Evolutionary conservation across 495 filamentous ascomycete species (phyloP), one percentile per base, ranked within the genome.

Genomic region (Penicillium mononematosum): DNA sequence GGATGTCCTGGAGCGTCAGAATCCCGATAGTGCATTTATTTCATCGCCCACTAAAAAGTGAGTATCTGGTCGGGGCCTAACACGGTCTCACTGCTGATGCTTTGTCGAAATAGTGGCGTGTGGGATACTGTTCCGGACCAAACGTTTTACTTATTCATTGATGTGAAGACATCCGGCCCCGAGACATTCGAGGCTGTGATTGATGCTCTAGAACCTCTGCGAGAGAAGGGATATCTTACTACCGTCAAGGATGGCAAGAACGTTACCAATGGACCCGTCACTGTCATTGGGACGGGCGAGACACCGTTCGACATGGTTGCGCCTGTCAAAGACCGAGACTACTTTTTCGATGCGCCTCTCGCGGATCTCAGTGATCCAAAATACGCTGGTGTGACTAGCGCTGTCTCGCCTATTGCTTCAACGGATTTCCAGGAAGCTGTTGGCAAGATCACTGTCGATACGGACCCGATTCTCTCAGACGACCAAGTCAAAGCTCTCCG

Each of bases 241-340:
- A 81, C 76, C 41, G 72, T 84, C 32, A 75, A 85, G 45, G 73
- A 68, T 56, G 72, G 85, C 48, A 78, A 76, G 5, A 75, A 73
- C 31, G 59, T 78, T 9, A 67, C 63, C 42, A 56, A 64, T 19
- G 76, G 87, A 3, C 83, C 86, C 5, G 67, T 96, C 17, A 95
- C 90, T 4, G 81, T 95, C 4, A 87, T 95, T 8, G 89, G 83
- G 1, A 92, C 91, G 0, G 91, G 91, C 16, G 85, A 87, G 56
- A 85, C 89, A 0, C 88, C 90, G 0, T 87, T 93, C 55, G 79
- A 88, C 45, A 70, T 78, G 64, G 75, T 88, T 10, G 74, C 76
- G 31, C 70, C 77, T 24, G 67, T 81, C 32, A 50, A 67, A 6
- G 65, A 78, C 19, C 74, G 85, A 11, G 80, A 85, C 66, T 82